These are phyloP conservation scores for Pseudogymnoascus sp. DNA, from an alignment of 2,329 filamentous ascomycete genomes.

Conservation along the genomic window DNA sequence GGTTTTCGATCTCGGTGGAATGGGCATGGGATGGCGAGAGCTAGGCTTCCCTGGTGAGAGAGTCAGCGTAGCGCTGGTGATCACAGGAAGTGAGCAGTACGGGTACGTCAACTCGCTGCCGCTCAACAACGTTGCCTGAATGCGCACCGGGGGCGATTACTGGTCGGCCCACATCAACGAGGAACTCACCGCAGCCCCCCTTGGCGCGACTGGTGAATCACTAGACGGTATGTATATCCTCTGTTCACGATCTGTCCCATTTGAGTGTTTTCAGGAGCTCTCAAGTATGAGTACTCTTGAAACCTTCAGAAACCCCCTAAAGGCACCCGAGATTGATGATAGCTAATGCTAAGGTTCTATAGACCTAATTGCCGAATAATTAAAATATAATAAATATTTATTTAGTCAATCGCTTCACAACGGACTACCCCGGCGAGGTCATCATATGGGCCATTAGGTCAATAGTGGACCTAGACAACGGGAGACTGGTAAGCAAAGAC, in stretches of 20 bases:
- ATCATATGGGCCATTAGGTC: not conserved
- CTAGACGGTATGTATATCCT: not conserved
- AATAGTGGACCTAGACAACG: not conserved
- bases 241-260: too few relatives aligned
- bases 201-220: not conserved
- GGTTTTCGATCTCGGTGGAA: slow-evolving; percentile 17
- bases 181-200: not conserved
- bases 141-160: slow-evolving; percentile 19
- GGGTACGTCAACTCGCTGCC: slow-evolving; percentile 29
- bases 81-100: slow-evolving; percentile 30
- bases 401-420: not conserved
- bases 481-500: not conserved
- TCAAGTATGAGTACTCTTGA: slow-evolving; percentile 32
- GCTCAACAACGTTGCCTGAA: slow-evolving; percentile 26
- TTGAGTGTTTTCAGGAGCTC: too few relatives aligned
- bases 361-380: not conserved
- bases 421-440: not conserved
- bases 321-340: not conserved
- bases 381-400: too few relatives aligned
- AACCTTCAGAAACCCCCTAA: slow-evolving; percentile 16
- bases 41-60: slow-evolving; percentile 28
- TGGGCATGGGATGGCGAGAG: slow-evolving; percentile 30
- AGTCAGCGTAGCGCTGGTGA: slow-evolving; percentile 29
- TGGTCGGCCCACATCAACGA: not conserved
- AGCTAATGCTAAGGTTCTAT: not conserved